Percentiles rank a stretch among this genome's conserved stretches.
Conservation (phyloP, 148 eudicot species). For the Simmondsia chinensis region DNA sequence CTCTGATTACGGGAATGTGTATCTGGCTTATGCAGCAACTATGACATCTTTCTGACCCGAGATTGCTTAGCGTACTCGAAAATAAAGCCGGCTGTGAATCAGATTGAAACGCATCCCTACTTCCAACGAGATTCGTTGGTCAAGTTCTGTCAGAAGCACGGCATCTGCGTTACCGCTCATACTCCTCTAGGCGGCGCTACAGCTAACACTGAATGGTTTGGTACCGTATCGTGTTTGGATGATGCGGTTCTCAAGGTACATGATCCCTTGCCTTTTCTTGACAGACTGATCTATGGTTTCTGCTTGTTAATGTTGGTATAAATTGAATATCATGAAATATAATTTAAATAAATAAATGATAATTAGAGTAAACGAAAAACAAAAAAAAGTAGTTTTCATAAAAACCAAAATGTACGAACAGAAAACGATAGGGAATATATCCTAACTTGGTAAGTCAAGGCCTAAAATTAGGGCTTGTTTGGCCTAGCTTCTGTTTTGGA, state of each 20-base stretch:
- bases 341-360: too few relatives aligned
- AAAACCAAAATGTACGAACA: too few relatives aligned
- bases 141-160: constrained; percentile 85
- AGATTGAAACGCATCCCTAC: constrained; percentile 92
- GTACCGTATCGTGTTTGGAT: constrained; percentile 82
- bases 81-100: constrained; percentile 96
- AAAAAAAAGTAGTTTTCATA: too few relatives aligned
- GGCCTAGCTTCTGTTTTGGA: too few relatives aligned
- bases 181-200: constrained; percentile 90
- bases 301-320: too few relatives aligned
- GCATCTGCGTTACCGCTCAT: constrained; percentile 76
- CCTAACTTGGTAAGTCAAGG: too few relatives aligned
- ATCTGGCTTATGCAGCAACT: constrained; percentile 88
- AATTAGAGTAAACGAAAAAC: too few relatives aligned
- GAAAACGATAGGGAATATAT: too few relatives aligned
- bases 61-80: constrained; percentile 87
- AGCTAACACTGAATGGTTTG: constrained; percentile 89
- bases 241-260: constrained; percentile 77
- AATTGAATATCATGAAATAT: too few relatives aligned
- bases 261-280: constrained; percentile 9
- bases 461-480: too few relatives aligned
- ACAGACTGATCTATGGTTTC: too few relatives aligned
- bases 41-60: constrained; percentile 74
- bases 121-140: constrained; percentile 88
- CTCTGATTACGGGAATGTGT: too few relatives aligned